Evolutionary conservation across 2,329 filamentous ascomycete genomes (phyloP).

Genomic region (Sclerotinia subarctica): DNA sequence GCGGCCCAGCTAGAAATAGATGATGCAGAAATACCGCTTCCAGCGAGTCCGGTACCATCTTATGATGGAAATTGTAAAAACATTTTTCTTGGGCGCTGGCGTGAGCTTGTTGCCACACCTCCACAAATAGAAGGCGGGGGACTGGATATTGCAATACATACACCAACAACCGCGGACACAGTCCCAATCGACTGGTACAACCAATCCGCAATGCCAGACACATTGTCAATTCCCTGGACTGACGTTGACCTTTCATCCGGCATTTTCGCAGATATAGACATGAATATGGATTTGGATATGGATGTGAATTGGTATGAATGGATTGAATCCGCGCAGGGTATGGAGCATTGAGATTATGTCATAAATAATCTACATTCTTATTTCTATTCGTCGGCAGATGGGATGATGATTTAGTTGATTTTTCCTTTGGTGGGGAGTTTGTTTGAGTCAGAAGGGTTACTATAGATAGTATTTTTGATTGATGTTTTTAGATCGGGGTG

Average conservation of each 20-base stretch:
- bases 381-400: not conserved
- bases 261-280: conserved; percentile 30
- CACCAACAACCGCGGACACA: not conserved
- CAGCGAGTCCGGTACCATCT: conserved; percentile 35
- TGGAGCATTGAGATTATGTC: conserved; percentile 11
- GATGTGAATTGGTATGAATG: conserved; percentile 43
- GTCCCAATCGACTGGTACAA: not conserved
- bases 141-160: not conserved
- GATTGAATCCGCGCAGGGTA: conserved; percentile 39
- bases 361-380: not conserved
- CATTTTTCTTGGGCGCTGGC: conserved; percentile 37
- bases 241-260: conserved; percentile 30
- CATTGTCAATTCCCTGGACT: conserved; percentile 34
- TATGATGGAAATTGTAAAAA: conserved; percentile 27
- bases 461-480: no score
- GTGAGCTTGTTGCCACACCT: conserved; percentile 31
- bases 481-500: no score
- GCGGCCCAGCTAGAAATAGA: conserved; percentile 30
- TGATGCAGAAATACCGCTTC: conserved; percentile 28
- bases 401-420: no score
- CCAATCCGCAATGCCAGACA: conserved; percentile 25
- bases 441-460: no score
- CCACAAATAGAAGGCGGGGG: not conserved
- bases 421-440: no score
- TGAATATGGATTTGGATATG: conserved; percentile 37